Evolutionary conservation across 2,329 filamentous ascomycete species (phyloP).

Genomic region (Dactylellina leptospora): DNA sequence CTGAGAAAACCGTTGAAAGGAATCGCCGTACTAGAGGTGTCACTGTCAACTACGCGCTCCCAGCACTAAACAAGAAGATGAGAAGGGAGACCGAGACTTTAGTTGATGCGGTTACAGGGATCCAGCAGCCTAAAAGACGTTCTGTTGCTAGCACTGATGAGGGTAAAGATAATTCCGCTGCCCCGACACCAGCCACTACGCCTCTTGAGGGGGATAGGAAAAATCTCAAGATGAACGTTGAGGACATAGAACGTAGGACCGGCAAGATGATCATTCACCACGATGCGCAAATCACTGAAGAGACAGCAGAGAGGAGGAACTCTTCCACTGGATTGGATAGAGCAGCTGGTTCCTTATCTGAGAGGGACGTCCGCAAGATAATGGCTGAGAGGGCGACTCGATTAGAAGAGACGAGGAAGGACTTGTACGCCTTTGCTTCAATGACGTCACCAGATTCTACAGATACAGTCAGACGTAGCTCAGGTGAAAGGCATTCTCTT

Average conservation of each 20-base stretch:
- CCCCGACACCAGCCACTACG: constrained; percentile 50
- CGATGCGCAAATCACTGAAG: constrained; percentile 8
- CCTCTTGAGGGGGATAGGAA: constrained; percentile 5
- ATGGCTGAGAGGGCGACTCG: constrained; percentile 21
- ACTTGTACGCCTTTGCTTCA: constrained; percentile 41
- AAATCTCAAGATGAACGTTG: constrained; percentile 16
- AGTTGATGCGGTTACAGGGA: constrained; percentile 75
- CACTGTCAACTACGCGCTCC: constrained; percentile 81
- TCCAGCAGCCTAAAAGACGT: constrained; percentile 23
- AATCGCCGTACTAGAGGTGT: constrained; percentile 69
- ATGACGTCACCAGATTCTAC: constrained; percentile 17
- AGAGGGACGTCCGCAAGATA: constrained; percentile 35
- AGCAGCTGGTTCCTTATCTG: constrained; percentile 11
- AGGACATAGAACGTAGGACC: constrained; percentile 34
- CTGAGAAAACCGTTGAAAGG: constrained; percentile 68
- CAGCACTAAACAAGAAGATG: constrained; percentile 84
- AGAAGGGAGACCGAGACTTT: constrained; percentile 79
- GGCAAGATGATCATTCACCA: constrained; percentile 47
- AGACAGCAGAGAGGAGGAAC: not conserved
- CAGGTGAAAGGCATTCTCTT: constrained; percentile 12
- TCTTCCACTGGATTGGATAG: constrained; percentile 10
- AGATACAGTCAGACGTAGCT: constrained; percentile 10
- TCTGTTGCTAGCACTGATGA: constrained; percentile 61
- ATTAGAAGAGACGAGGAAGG: constrained; percentile 30
- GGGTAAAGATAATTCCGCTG: constrained; percentile 56